Conservation (phyloP, 2,329 filamentous ascomycete genomes). For the Dryadomyces sulphureus region DNA sequence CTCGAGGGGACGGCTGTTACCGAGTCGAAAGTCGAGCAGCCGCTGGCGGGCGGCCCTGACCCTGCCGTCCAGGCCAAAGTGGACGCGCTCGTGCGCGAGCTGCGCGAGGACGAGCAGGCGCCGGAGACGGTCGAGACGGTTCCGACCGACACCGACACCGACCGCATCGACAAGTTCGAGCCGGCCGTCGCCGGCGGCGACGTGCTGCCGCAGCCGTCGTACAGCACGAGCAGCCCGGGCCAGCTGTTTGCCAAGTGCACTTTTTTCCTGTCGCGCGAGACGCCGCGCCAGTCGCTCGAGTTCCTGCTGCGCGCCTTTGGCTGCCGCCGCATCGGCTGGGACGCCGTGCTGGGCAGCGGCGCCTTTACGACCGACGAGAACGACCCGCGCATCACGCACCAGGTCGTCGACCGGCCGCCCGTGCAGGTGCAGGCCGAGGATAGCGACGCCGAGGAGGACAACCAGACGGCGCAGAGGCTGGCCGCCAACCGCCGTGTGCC, state of each 20-base stretch:
- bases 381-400: conserved; percentile 84
- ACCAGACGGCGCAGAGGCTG: conserved; percentile 45
- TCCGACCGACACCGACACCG: conserved; percentile 33
- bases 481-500: conserved; percentile 59
- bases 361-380: conserved; percentile 83
- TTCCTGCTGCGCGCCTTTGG: conserved; percentile 89
- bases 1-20: conserved; percentile 55
- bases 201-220: conserved; percentile 62
- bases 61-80: conserved; percentile 51
- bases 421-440: conserved; percentile 43
- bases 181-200: conserved; percentile 74
- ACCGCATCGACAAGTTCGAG: conserved; percentile 82
- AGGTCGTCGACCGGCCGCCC: conserved; percentile 82
- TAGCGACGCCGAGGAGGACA: conserved; percentile 33
- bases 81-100: conserved; percentile 52
- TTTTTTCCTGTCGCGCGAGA: conserved; percentile 87
- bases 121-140: conserved; percentile 21
- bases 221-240: conserved; percentile 49
- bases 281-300: conserved; percentile 77
- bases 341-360: conserved; percentile 75
- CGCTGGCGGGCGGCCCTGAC: conserved; percentile 35
- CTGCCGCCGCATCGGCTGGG: conserved; percentile 93
- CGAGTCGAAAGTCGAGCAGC: conserved; percentile 20
- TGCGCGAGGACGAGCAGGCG: conserved; percentile 35
- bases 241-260: conserved; percentile 80